Evolutionary conservation across 2,329 filamentous ascomycete genomes (phyloP).

Genomic region (Colletotrichum viniferum): DNA sequence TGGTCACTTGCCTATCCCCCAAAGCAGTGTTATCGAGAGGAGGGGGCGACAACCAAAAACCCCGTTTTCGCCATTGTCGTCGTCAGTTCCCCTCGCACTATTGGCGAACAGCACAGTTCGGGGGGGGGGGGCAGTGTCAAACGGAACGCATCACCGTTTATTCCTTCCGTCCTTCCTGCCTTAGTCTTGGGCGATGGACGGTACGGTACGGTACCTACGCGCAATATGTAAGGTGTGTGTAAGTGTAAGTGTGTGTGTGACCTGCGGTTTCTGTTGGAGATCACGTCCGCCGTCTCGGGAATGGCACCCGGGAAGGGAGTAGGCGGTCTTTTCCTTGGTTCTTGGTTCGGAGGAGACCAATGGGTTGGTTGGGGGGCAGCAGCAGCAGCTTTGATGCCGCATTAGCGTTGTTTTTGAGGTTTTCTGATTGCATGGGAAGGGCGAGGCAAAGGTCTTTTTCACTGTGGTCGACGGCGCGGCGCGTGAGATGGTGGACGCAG

Average conservation of each 20-base stretch:
- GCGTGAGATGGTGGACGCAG: neutral
- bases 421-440: neutral
- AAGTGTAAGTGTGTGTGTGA: neutral
- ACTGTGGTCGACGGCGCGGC: neutral
- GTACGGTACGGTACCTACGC: neutral
- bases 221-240: neutral
- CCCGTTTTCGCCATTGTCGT: neutral
- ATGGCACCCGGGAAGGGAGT: neutral
- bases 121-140: neutral
- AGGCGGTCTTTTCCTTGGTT: neutral
- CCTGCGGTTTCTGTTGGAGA: neutral
- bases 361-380: neutral
- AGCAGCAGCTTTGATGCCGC: neutral
- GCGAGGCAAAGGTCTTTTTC: neutral
- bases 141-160: neutral
- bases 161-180: neutral
- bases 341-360: neutral
- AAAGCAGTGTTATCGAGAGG: neutral
- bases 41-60: neutral
- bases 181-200: neutral
- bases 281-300: neutral
- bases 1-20: neutral
- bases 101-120: neutral
- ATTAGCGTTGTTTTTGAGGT: neutral
- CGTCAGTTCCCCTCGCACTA: neutral